These are phyloP conservation scores for Xylaria sp. DNA, from an alignment of 2,329 filamentous ascomycete genomes.

Conservation along the genomic window DNA sequence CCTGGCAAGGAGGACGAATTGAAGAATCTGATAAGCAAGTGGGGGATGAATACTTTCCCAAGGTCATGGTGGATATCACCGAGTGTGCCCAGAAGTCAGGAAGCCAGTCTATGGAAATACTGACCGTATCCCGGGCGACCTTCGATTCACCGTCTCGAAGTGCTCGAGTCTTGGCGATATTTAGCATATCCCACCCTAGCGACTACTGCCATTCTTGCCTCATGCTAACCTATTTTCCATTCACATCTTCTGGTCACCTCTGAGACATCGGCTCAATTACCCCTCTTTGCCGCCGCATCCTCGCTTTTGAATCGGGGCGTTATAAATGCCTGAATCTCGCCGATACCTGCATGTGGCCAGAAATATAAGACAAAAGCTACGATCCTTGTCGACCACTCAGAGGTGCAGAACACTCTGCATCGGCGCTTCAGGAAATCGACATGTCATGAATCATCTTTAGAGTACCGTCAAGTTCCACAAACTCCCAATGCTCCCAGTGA, in stretches of 20 bases:
- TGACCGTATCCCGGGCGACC: background rate
- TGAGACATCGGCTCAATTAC: background rate
- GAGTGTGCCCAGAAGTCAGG: constrained; percentile 12
- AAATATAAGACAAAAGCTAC: too few species aligned
- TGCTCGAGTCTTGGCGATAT: background rate
- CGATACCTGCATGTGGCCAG: too few species aligned
- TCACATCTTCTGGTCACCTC: too few species aligned
- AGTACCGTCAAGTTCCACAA: too few species aligned
- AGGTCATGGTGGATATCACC: constrained; percentile 43
- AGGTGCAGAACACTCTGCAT: background rate
- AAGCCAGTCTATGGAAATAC: constrained; percentile 14
- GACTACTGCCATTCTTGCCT: background rate
- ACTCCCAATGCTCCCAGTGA: too few species aligned
- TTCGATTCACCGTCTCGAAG: background rate
- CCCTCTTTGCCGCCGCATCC: background rate
- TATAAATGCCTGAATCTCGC: too few species aligned
- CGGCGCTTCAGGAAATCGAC: background rate
- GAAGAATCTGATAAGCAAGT: constrained; percentile 39
- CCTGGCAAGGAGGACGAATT: constrained; percentile 45
- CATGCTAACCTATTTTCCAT: too few species aligned
- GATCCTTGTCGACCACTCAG: background rate
- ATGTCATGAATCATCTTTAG: too few species aligned
- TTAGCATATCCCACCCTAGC: too few species aligned
- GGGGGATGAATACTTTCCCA: constrained; percentile 47
- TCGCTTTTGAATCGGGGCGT: background rate